A percentile compares a stretch with the other conserved stretches of the same genome.
Evolutionary conservation across 768 basidiomycete genomes (phyloP).

Genomic region (Russula olivacea): DNA sequence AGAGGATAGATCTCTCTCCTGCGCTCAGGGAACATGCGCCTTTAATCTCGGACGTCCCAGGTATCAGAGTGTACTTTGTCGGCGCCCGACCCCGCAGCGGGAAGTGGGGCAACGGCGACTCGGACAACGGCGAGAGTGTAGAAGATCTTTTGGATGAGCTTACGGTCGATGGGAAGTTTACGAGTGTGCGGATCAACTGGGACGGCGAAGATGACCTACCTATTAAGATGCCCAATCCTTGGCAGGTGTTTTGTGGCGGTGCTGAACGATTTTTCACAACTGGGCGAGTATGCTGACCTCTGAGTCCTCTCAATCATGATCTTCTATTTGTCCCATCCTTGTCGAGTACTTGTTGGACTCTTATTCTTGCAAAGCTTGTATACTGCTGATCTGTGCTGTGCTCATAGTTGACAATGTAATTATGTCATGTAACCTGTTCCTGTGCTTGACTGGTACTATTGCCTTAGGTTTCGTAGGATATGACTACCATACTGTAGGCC

Average conservation of each 20-base stretch:
- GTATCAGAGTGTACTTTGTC: slow-evolving; percentile 4
- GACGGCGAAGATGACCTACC: slow-evolving; percentile 11
- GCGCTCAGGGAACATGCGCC: neutral
- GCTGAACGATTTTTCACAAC: slow-evolving; percentile 1
- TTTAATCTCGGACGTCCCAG: neutral
- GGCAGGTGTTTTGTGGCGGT: neutral
- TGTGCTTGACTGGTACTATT: too few species aligned
- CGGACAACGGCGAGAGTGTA: too few species aligned
- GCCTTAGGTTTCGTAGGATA: too few species aligned
- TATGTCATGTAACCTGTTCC: too few species aligned
- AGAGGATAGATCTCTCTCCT: slow-evolving; percentile 3
- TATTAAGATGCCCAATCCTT: neutral
- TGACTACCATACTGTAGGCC: too few species aligned
- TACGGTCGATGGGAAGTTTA: neutral
- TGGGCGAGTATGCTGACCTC: neutral
- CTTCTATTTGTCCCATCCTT: neutral
- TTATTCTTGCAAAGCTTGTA: neutral
- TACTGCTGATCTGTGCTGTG: neutral
- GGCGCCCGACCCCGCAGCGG: neutral
- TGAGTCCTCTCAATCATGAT: neutral
- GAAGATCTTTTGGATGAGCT: slow-evolving; percentile 5
- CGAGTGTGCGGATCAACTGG: slow-evolving; percentile 8
- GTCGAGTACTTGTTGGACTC: neutral
- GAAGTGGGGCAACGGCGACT: neutral
- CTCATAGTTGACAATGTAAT: neutral